These are phyloP conservation scores for Lipomyces lipofer DNA, from an alignment of 805 yeast species.

Conservation along the genomic window DNA sequence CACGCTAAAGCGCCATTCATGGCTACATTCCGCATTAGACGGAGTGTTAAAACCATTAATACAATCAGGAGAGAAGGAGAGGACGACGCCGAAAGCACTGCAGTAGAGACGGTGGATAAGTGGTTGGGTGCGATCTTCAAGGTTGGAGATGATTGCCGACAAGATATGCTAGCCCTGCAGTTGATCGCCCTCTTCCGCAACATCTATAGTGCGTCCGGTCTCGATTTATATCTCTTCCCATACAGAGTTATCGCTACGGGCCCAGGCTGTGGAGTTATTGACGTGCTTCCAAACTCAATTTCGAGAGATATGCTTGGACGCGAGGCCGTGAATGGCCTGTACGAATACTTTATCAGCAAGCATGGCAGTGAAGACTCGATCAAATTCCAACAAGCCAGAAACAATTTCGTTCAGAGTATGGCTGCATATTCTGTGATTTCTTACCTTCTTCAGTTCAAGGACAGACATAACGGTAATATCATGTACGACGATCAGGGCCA, in stretches of 20 bases:
- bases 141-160: slow-evolving; percentile 99
- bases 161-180: slow-evolving; percentile 92
- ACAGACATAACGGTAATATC: slow-evolving; percentile 95
- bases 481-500: slow-evolving; percentile 97
- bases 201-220: slow-evolving; percentile 83
- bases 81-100: slow-evolving; percentile 22
- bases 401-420: slow-evolving; percentile 86
- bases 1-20: slow-evolving; percentile 98
- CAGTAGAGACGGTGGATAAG: slow-evolving; percentile 51
- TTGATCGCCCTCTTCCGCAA: slow-evolving; percentile 87
- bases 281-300: slow-evolving; percentile 90
- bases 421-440: slow-evolving; percentile 93
- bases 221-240: slow-evolving; percentile 90
- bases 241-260: slow-evolving; percentile 97
- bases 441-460: slow-evolving; percentile 87
- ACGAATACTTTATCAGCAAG: slow-evolving; percentile 86
- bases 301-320: slow-evolving; percentile 98
- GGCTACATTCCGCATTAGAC: slow-evolving; percentile 88
- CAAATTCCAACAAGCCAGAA: slow-evolving; percentile 87
- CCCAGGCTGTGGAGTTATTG: slow-evolving; percentile 99
- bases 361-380: slow-evolving; percentile 93
- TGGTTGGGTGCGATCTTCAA: slow-evolving; percentile 98
- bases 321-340: slow-evolving; percentile 96
- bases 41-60: slow-evolving; percentile 18
- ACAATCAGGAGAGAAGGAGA: slow-evolving; percentile 38